phyloP scores from a whole-genome alignment of 257 asterid genomes.

The Apocynum venetum region DNA sequence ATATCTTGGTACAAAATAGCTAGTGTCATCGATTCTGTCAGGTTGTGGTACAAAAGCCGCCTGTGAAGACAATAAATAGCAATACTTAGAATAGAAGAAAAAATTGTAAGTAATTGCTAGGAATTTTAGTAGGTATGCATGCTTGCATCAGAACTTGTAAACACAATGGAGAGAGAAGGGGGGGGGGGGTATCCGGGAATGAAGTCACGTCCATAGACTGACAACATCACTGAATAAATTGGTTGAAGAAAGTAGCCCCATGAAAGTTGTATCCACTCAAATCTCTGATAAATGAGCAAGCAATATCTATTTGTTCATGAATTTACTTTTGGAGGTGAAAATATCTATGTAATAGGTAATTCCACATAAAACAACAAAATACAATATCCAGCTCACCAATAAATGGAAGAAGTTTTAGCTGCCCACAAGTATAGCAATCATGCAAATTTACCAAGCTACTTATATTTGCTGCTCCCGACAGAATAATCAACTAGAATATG shows the following conservation, averaged over 20 bases:
- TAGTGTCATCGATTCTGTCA: constrained; percentile 80
- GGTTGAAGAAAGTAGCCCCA: neutral
- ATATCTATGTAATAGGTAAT: neutral
- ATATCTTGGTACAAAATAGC: constrained; percentile 81
- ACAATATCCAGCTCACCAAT: neutral
- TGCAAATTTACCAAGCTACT: neutral
- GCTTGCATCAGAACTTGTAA: neutral
- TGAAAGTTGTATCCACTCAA: neutral
- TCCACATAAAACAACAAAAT: neutral
- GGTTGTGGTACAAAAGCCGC: constrained; percentile 94
- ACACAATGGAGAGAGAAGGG: neutral
- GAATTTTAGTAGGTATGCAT: neutral
- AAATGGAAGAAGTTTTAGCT: neutral
- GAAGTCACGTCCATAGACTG: neutral
- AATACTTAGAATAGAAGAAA: neutral
- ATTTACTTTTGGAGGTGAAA: neutral
- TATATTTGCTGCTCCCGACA: neutral
- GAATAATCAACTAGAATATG: neutral
- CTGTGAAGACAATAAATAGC: constrained; percentile 33
- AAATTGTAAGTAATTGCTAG: neutral
- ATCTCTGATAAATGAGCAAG: neutral
- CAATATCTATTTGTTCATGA: neutral
- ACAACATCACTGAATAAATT: neutral
- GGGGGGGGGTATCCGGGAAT: neutral
- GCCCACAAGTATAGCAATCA: neutral